Evolutionary conservation across 2,329 filamentous ascomycete genomes (phyloP).

Genomic region (Neonectria faginata): DNA sequence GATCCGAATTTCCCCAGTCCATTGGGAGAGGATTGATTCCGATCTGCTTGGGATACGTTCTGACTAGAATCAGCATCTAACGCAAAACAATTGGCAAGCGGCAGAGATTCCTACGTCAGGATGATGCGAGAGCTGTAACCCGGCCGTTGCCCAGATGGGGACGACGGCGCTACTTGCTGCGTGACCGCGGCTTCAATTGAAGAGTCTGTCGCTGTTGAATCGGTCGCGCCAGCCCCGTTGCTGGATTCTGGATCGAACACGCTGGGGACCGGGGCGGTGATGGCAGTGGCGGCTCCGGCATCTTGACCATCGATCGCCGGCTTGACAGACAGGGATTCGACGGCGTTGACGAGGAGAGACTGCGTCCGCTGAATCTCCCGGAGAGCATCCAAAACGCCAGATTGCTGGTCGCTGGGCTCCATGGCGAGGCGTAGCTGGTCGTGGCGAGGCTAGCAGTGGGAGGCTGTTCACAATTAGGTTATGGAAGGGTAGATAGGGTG

Average conservation of each 20-base stretch:
- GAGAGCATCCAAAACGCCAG: conserved; percentile 47
- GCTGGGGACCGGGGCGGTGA: conserved; percentile 21
- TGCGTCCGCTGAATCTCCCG: conserved; percentile 58
- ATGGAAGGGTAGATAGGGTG: neutral
- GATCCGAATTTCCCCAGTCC: conserved; percentile 86
- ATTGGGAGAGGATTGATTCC: conserved; percentile 92
- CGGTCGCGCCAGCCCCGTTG: conserved; percentile 23
- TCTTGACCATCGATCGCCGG: conserved; percentile 33
- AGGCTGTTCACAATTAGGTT: neutral
- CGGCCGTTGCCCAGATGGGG: conserved; percentile 54
- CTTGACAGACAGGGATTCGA: conserved; percentile 54
- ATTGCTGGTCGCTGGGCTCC: conserved; percentile 39
- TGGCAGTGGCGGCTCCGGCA: conserved; percentile 10
- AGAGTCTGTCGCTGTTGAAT: conserved; percentile 28
- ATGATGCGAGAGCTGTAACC: conserved; percentile 66
- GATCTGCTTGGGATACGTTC: conserved; percentile 92
- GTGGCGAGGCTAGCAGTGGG: neutral
- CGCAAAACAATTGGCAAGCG: conserved; percentile 15
- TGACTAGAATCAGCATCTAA: conserved; percentile 44
- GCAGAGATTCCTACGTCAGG: conserved; percentile 59
- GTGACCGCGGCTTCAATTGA: conserved; percentile 29
- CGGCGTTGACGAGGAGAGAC: conserved; percentile 53
- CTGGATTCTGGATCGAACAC: conserved; percentile 27
- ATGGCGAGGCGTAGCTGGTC: conserved; percentile 34
- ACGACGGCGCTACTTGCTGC: conserved; percentile 41